A percentile compares a stretch with the other conserved stretches of the same genome.
phyloP scores from a whole-genome alignment of 2,329 filamentous ascomycete genomes.

The Alternaria atra region DNA sequence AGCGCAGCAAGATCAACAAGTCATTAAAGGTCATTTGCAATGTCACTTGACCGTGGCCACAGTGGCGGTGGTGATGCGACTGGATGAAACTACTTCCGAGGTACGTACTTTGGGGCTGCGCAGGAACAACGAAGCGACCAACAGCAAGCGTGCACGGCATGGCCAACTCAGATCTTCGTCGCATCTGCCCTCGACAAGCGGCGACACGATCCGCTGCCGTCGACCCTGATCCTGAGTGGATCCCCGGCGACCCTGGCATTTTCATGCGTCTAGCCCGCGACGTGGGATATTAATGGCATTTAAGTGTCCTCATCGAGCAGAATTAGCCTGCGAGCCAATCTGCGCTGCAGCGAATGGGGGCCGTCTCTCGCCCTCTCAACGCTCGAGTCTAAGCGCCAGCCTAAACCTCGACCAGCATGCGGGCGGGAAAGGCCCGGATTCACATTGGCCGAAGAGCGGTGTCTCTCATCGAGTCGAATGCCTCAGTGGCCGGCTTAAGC shows the following conservation, averaged over 20 bases:
- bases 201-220: conserved; percentile 37
- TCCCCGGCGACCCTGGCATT: conserved; percentile 25
- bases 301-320: conserved; percentile 29
- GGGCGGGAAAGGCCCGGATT: conserved; percentile 36
- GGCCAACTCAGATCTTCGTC: conserved; percentile 39
- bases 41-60: conserved; percentile 3
- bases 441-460: conserved; percentile 41
- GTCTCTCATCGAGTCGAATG: conserved; percentile 31
- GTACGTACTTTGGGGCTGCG: conserved; percentile 18
- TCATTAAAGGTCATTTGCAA: conserved; percentile 19
- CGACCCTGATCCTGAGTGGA: conserved; percentile 22
- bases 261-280: conserved; percentile 23
- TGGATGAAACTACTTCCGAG: conserved; percentile 13
- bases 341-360: conserved; percentile 41
- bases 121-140: conserved; percentile 9
- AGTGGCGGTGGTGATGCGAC: conserved; percentile 23
- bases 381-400: conserved; percentile 47
- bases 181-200: conserved; percentile 28
- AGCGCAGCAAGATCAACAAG: conserved; percentile 23
- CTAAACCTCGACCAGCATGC: conserved; percentile 34
- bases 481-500: conserved; percentile 41
- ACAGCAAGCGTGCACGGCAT: conserved; percentile 28
- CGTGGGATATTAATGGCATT: conserved; percentile 47
- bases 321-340: conserved; percentile 33
- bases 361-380: conserved; percentile 36